A percentile compares a stretch with the other conserved stretches of the same genome.
Conservation (phyloP, 2,329 filamentous ascomycete genomes). For the Colletotrichum viniferum region DNA sequence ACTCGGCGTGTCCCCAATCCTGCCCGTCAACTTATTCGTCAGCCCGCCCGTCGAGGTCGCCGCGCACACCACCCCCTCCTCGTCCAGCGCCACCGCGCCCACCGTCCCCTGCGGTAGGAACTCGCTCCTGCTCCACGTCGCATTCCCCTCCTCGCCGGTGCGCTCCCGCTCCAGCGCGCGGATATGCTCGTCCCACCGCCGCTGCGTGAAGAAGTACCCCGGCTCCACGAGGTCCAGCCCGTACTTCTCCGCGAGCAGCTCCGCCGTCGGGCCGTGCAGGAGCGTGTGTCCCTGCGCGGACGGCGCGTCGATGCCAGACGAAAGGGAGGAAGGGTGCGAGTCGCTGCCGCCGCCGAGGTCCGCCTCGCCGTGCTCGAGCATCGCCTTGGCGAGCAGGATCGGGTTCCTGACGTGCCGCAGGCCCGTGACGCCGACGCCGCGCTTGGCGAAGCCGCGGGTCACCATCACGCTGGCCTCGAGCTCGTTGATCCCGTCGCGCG, state of each 20-base stretch:
- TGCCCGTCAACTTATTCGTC: conserved; percentile 86
- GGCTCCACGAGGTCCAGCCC: conserved; percentile 73
- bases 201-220: conserved; percentile 79
- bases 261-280: conserved; percentile 70
- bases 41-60: conserved; percentile 75
- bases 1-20: conserved; percentile 86
- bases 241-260: conserved; percentile 70
- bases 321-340: conserved; percentile 27
- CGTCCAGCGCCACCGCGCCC: conserved; percentile 81
- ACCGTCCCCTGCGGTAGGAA: conserved; percentile 85
- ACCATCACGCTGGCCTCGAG: conserved; percentile 91
- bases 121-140: conserved; percentile 63
- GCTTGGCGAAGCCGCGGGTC: conserved; percentile 72
- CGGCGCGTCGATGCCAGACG: conserved; percentile 45
- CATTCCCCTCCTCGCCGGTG: conserved; percentile 35
- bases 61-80: conserved; percentile 73
- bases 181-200: conserved; percentile 78
- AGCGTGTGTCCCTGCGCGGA: conserved; percentile 73
- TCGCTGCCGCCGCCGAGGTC: conserved; percentile 52
- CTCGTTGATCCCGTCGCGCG: conserved; percentile 80
- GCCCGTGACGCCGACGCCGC: conserved; percentile 78
- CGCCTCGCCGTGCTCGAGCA: conserved; percentile 70
- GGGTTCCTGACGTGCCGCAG: conserved; percentile 79
- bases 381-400: conserved; percentile 72
- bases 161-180: conserved; percentile 59